phyloP scores from a whole-genome alignment of 169 alveolate genomes.

The Plasmodium ovale region DNA sequence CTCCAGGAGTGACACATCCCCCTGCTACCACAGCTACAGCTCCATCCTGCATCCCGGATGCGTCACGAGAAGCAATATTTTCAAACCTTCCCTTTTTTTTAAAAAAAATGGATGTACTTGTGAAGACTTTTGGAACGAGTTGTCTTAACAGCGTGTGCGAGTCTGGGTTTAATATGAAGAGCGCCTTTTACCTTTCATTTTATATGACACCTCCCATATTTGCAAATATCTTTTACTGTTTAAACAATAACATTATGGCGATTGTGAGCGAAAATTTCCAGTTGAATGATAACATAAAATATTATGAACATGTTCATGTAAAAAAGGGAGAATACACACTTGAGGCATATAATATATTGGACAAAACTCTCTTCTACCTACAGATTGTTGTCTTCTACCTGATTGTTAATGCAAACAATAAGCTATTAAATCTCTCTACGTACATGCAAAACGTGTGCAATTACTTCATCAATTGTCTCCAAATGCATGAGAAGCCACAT shows the following conservation, averaged over 20 bases:
- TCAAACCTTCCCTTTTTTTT: slow-evolving; percentile 16
- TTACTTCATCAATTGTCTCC: slow-evolving; percentile 19
- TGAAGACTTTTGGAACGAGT: slow-evolving; percentile 12
- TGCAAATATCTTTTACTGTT: slow-evolving; percentile 37
- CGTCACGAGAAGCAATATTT: too few species aligned
- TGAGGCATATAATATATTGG: slow-evolving; percentile 39
- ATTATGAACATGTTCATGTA: slow-evolving; percentile 30
- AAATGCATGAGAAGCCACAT: slow-evolving; percentile 14
- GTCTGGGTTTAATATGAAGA: slow-evolving; percentile 49
- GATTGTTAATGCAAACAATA: slow-evolving; percentile 44
- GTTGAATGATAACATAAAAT: slow-evolving; percentile 38
- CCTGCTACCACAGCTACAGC: neutral
- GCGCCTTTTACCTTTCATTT: slow-evolving; percentile 62
- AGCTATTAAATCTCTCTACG: slow-evolving; percentile 2
- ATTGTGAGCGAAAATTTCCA: slow-evolving; percentile 31
- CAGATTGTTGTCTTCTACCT: slow-evolving; percentile 62
- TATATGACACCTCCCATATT: slow-evolving; percentile 28
- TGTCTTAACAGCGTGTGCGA: slow-evolving; percentile 40
- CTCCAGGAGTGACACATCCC: neutral
- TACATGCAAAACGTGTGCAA: slow-evolving; percentile 1
- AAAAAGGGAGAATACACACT: slow-evolving; percentile 9
- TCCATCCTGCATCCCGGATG: too few species aligned
- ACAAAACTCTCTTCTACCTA: slow-evolving; percentile 44
- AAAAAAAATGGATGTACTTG: slow-evolving; percentile 53
- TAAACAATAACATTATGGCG: slow-evolving; percentile 41